Evolutionary conservation across 2,329 filamentous ascomycete species (phyloP).

Genomic region (Hirsutella thompsonii): DNA sequence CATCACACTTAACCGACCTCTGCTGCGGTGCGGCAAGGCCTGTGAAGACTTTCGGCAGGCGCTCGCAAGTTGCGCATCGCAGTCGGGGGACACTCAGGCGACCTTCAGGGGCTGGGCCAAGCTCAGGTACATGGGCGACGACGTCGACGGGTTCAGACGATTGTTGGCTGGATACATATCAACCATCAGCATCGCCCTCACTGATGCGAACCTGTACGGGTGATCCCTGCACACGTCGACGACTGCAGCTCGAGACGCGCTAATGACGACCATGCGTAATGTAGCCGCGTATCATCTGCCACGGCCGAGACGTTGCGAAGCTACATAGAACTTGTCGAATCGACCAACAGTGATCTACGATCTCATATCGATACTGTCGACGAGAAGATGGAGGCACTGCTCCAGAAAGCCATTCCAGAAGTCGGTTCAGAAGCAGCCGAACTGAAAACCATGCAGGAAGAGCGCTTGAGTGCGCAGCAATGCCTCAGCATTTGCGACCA

Average conservation of each 20-base stretch:
- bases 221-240: background rate
- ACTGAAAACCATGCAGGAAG: background rate
- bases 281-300: background rate
- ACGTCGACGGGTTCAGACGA: slow-evolving; percentile 10
- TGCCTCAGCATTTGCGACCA: background rate
- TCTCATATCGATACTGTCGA: background rate
- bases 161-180: slow-evolving; percentile 12
- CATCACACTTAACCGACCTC: background rate
- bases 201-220: slow-evolving; percentile 12
- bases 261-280: background rate
- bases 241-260: background rate
- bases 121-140: slow-evolving; percentile 1
- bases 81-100: background rate
- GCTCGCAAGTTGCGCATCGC: background rate
- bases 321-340: background rate
- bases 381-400: background rate
- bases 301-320: background rate
- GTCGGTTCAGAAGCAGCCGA: background rate
- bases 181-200: slow-evolving; percentile 14
- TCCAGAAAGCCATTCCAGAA: background rate
- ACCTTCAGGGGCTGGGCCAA: slow-evolving; percentile 1
- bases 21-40: slow-evolving; percentile 2
- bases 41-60: slow-evolving; percentile 6
- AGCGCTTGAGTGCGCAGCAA: background rate
- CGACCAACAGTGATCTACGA: background rate